A percentile compares a stretch with the other conserved stretches of the same genome.
phyloP scores from a whole-genome alignment of 768 basidiomycete species.

The Hypholoma fasciculare region DNA sequence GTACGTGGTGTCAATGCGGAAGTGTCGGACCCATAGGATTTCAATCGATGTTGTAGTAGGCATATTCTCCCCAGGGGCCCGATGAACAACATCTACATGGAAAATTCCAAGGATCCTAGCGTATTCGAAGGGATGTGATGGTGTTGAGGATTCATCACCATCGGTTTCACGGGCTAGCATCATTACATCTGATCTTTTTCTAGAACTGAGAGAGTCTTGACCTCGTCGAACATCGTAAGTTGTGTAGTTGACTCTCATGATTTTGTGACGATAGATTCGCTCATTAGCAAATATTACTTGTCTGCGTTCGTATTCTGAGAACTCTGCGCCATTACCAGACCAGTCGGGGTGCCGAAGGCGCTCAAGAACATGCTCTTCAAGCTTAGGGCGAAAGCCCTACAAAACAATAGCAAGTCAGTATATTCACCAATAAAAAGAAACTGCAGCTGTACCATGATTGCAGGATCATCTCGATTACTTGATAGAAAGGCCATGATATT shows the following conservation, averaged over 20 bases:
- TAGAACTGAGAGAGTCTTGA: not conserved
- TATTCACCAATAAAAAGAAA: not conserved
- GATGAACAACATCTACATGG: constrained; percentile 13
- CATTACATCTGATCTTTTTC: not conserved
- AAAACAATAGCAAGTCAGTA: not conserved
- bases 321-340: constrained; percentile 25
- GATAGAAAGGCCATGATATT: not conserved
- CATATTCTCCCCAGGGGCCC: not conserved
- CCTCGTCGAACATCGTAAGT: constrained; percentile 15
- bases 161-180: not conserved
- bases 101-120: constrained; percentile 23
- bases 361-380: constrained; percentile 19
- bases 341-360: constrained; percentile 26
- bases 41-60: not conserved
- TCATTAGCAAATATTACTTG: not conserved
- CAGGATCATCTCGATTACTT: not conserved
- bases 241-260: constrained; percentile 38
- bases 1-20: constrained; percentile 1
- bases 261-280: constrained; percentile 27
- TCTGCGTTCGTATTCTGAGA: not conserved
- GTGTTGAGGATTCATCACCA: not conserved
- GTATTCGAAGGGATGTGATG: constrained; percentile 21
- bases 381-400: constrained; percentile 19
- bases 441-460: not conserved
- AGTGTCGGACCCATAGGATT: constrained; percentile 5